Evolutionary conservation across 495 filamentous ascomycete species (phyloP).

Genomic region (Rhypophila decipiens): DNA sequence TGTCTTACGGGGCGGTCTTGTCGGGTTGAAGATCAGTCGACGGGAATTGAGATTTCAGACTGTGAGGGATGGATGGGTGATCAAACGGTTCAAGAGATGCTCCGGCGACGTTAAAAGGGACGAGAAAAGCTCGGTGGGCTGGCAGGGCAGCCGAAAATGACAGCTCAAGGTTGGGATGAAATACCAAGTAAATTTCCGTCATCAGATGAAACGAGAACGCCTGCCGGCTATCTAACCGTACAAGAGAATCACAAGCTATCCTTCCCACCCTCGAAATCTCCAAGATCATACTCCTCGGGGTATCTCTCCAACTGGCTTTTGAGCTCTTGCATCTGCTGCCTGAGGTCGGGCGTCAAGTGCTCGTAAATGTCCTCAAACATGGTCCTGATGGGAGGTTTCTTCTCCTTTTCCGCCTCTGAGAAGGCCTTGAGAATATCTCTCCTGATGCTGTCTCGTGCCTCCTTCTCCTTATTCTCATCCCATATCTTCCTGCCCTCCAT

Average conservation of each 20-base stretch:
- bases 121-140: too few species aligned
- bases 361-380: constrained; percentile 90
- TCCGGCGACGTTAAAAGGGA: too few species aligned
- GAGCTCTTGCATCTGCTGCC: constrained; percentile 72
- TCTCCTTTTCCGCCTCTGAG: constrained; percentile 78
- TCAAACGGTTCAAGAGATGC: too few species aligned
- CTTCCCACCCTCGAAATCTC: constrained; percentile 67
- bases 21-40: too few species aligned
- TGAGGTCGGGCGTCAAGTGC: constrained; percentile 73
- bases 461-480: constrained; percentile 78
- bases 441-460: constrained; percentile 57
- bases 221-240: constrained; percentile 5
- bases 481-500: constrained; percentile 74
- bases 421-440: constrained; percentile 81
- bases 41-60: too few species aligned
- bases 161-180: too few species aligned
- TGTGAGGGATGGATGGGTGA: too few species aligned
- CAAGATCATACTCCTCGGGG: constrained; percentile 87
- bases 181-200: neutral
- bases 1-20: too few species aligned
- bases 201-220: too few species aligned
- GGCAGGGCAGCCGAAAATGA: too few species aligned
- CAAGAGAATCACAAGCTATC: constrained; percentile 62
- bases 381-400: constrained; percentile 69
- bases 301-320: constrained; percentile 74